These are phyloP conservation scores for Fusarium abutilonis DNA, from an alignment of 2,329 filamentous ascomycete genomes.

Conservation along the genomic window DNA sequence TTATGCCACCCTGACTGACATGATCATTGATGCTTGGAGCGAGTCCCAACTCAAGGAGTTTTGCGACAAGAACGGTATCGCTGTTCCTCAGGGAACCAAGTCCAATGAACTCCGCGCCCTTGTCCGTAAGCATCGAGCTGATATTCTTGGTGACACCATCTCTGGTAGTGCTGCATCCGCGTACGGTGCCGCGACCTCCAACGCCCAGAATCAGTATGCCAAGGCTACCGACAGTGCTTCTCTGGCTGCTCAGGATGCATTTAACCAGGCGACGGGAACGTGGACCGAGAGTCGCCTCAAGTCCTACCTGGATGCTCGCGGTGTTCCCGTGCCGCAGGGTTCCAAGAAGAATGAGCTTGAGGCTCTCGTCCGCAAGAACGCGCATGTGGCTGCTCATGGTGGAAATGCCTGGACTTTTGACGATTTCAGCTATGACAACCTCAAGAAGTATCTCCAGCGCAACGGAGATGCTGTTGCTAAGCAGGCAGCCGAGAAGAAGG, in stretches of 20 bases:
- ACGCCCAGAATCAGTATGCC: slow-evolving; percentile 79
- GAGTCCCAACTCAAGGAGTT: slow-evolving; percentile 91
- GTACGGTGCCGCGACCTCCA: slow-evolving; percentile 77
- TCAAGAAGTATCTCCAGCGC: slow-evolving; percentile 66
- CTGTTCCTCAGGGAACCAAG: slow-evolving; percentile 89
- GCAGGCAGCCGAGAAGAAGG: slow-evolving; percentile 69
- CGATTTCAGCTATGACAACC: slow-evolving; percentile 76
- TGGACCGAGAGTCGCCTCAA: slow-evolving; percentile 85
- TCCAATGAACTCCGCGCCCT: slow-evolving; percentile 89
- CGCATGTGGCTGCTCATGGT: slow-evolving; percentile 73
- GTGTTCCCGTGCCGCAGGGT: slow-evolving; percentile 76
- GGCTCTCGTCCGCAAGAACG: slow-evolving; percentile 76
- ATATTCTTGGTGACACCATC: slow-evolving; percentile 73
- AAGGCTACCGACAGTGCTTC: slow-evolving; percentile 76
- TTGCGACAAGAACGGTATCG: slow-evolving; percentile 87
- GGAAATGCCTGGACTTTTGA: slow-evolving; percentile 83
- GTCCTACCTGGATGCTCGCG: slow-evolving; percentile 79
- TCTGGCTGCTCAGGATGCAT: slow-evolving; percentile 71
- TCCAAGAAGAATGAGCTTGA: slow-evolving; percentile 78
- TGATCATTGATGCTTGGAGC: slow-evolving; percentile 88
- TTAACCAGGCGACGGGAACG: slow-evolving; percentile 66
- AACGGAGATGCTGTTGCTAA: slow-evolving; percentile 65
- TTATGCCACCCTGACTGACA: slow-evolving; percentile 80
- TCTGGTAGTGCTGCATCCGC: slow-evolving; percentile 66
- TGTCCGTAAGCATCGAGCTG: slow-evolving; percentile 84